Evolutionary conservation across 257 asterid genomes (phyloP), one percentile per base, ranked within the genome.

Genomic region (Solanum bulbocastanum): DNA sequence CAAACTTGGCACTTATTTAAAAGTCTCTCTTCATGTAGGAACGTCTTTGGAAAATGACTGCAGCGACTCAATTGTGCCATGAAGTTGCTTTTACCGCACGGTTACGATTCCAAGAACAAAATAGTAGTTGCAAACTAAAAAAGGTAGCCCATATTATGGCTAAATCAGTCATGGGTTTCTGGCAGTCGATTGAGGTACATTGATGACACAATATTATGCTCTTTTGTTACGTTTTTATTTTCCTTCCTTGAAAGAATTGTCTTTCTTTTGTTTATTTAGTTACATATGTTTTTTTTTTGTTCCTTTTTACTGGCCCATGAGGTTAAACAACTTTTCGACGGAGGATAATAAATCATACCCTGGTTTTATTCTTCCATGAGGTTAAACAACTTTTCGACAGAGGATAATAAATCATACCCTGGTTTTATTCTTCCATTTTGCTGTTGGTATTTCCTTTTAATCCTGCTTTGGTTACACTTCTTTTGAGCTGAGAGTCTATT

Each of bases 31-130:
- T 86, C 68, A 85, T 89, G 49, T 90, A 96, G 99, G 99, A 96
- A 94, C 99, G 99, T 37, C 89, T 92, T 89, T 96, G 99, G 99
- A 96, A 94, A 92, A 83, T 89, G 90, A 92, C 94, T 86, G 95
- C 98, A 83, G 95, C 98, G 85, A 89, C 96, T 87, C 96, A 91
- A 92, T 18, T 93, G 86, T 89, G 94, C 88, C 92, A 82, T 84
- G 93, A 74, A 88, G 98, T 89, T 87, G 96, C 98, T 49, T 90
- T 90, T 89, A 75, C 91, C 52, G 92, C 90, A 87, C 93, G 83
- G 84, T 86, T 88, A 91, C 92, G 95, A 87, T 91, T 90, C 86
- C 91, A 89, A 90, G 92, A 91, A 73, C 89, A 88, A 72, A 87
- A 49, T 86, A 88, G 88, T 46, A 84, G 86, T 84, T 83, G 91